A percentile compares a stretch with the other conserved stretches of the same genome.
These are phyloP conservation scores for Phytopythium sindhum DNA, from an alignment of 352 stramenopile genomes.

Conservation along the genomic window DNA sequence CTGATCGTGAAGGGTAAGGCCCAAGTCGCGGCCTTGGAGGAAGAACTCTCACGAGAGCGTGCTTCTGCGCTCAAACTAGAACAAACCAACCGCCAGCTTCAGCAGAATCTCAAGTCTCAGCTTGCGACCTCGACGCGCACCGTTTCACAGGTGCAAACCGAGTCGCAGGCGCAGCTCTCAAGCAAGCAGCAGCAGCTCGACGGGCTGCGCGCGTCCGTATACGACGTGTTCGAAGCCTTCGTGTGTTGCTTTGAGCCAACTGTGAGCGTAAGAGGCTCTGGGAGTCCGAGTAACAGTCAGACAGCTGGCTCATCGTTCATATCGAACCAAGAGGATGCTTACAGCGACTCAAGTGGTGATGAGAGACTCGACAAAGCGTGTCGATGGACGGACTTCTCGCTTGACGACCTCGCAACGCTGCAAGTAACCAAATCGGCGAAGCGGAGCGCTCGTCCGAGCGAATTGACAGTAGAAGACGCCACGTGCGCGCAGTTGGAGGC, in stretches of 20 bases:
- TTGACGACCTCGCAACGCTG: conserved; percentile 37
- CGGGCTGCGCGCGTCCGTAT: conserved; percentile 50
- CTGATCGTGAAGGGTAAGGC: conserved; percentile 39
- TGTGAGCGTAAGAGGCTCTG: not conserved
- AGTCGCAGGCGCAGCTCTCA: conserved; percentile 14
- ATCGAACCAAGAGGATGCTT: not conserved
- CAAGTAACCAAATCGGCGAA: conserved; percentile 6
- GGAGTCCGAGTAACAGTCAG: not conserved
- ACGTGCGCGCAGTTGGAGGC: conserved; percentile 7
- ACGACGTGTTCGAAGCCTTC: conserved; percentile 58
- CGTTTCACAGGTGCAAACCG: conserved; percentile 10
- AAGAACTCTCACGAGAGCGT: conserved; percentile 27
- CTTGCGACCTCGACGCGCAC: conserved; percentile 1
- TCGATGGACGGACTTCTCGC: conserved; percentile 46
- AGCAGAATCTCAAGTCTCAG: conserved; percentile 14
- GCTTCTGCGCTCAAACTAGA: conserved; percentile 34
- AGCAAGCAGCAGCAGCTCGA: conserved; percentile 37
- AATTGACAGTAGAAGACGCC: conserved; percentile 5
- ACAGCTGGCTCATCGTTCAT: not conserved
- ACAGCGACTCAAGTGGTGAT: conserved; percentile 2
- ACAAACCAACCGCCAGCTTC: conserved; percentile 33
- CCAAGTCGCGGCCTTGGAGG: conserved; percentile 32
- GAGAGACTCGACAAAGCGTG: conserved; percentile 9
- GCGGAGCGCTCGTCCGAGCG: not conserved
- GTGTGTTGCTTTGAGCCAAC: conserved; percentile 21